Evolutionary conservation across 805 yeast genomes (phyloP).

Genomic region (Lipomyces sp.): DNA sequence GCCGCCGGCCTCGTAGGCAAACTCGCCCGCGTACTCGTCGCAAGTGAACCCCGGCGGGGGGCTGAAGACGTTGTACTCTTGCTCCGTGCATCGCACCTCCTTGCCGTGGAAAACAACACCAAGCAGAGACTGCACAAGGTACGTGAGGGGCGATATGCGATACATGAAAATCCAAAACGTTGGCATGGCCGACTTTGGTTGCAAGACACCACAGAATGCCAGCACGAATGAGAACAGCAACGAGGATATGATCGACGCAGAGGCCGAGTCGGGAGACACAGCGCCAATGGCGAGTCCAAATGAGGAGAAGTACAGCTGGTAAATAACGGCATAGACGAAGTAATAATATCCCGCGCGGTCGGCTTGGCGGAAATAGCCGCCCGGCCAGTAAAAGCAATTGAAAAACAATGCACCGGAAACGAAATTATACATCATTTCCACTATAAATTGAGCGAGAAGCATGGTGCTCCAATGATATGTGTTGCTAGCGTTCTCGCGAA

Average conservation of each 20-base stretch:
- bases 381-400: slow-evolving; percentile 52
- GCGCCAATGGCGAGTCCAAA: slow-evolving; percentile 56
- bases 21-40: slow-evolving; percentile 1
- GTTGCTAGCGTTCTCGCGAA: slow-evolving; percentile 64
- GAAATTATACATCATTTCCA: slow-evolving; percentile 59
- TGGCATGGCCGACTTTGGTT: slow-evolving; percentile 56
- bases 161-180: slow-evolving; percentile 84
- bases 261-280: slow-evolving; percentile 60
- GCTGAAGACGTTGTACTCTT: slow-evolving; percentile 49
- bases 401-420: slow-evolving; percentile 50
- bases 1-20: neutral
- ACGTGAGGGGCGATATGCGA: slow-evolving; percentile 66
- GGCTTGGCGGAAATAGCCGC: slow-evolving; percentile 44
- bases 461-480: slow-evolving; percentile 62
- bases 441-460: slow-evolving; percentile 50
- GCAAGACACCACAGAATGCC: slow-evolving; percentile 68
- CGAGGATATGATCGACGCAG: slow-evolving; percentile 61
- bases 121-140: slow-evolving; percentile 57
- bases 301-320: slow-evolving; percentile 50
- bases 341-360: slow-evolving; percentile 40
- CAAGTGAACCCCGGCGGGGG: slow-evolving; percentile 59
- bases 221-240: slow-evolving; percentile 56
- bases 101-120: slow-evolving; percentile 49
- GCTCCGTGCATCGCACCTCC: slow-evolving; percentile 47
- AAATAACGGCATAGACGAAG: slow-evolving; percentile 49